Conservation (phyloP, 257 asterid genomes). For the Echites panduratus region DNA sequence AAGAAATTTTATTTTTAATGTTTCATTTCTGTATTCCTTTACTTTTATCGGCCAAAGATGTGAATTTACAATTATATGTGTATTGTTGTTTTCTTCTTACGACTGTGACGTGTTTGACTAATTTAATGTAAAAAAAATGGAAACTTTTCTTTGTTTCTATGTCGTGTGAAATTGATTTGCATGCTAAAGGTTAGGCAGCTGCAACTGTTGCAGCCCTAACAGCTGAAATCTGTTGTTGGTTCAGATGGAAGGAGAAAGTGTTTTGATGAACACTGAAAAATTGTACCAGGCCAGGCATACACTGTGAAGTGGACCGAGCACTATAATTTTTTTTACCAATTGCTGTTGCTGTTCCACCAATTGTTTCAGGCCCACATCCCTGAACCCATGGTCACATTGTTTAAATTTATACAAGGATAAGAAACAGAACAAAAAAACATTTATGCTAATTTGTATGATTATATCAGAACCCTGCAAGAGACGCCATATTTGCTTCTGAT, state of each 20-base stretch:
- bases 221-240: too few species aligned
- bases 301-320: too few species aligned
- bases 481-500: neutral
- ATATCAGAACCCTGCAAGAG: neutral
- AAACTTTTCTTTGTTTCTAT: neutral
- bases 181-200: too few species aligned
- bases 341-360: neutral
- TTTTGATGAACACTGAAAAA: too few species aligned
- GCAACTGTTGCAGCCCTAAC: neutral
- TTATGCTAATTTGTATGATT: neutral
- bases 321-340: too few species aligned
- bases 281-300: too few species aligned
- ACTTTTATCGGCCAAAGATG: neutral
- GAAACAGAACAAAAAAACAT: neutral
- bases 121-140: neutral
- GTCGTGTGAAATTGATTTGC: neutral
- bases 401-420: neutral
- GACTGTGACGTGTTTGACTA: neutral
- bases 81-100: neutral
- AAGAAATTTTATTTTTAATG: neutral
- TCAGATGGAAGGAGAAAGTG: too few species aligned
- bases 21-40: neutral
- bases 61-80: neutral
- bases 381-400: neutral
- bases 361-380: neutral